Base-by-base conservation (phyloP, 2,329 filamentous ascomycete species). In the Penicillium sp. region DNA sequence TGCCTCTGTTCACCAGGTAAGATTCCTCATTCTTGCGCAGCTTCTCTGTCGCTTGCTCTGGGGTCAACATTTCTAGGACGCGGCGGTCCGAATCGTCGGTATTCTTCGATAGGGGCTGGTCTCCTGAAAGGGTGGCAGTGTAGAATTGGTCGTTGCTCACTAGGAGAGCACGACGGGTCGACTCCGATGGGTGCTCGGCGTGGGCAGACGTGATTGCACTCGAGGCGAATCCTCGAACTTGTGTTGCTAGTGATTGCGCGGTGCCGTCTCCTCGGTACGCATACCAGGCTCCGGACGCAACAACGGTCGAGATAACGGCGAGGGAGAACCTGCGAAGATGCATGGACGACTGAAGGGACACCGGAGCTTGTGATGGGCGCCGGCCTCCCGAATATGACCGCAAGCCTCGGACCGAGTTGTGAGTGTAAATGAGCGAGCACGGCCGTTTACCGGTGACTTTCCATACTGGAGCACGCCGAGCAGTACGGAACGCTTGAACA, bases 21-120 rank as follows among this genome's bases (percentile, higher is more conserved):
- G 93, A 97, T 79, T 96, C 88, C 78, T 99, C 92, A 71, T 91
- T 91, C 73, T 89, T 88, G 66, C 95, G 85, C 69, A 99, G 80
- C 80, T 94, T 96, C 70, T 91, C 86, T 14, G 92, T 96, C 24
- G 92, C 92, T 82, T 99, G 93, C 59, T 97, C 94, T 0, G 94
- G 90, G 11, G 91, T 96, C 77, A 99, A 82, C 94, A 99, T 99
- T 81, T 97, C 94, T 60, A 99, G 82, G 36, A 97, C 89, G 72
- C 90, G 91, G 64, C 89, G 86, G 33, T 92, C 92, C 74, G 89
- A 89, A 73, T 92, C 89, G 77, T 93, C 90, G 3, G 89, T 92
- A 69, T 90, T 85, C 79, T 99, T 99, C 47, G 90, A 90, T 60
- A 99, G 86, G 19, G 94, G 92, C 6, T 88, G 90, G 69, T 96